These are phyloP conservation scores for Rhizophora apiculata DNA, from an alignment of 345 rosid genomes.

Conservation along the genomic window DNA sequence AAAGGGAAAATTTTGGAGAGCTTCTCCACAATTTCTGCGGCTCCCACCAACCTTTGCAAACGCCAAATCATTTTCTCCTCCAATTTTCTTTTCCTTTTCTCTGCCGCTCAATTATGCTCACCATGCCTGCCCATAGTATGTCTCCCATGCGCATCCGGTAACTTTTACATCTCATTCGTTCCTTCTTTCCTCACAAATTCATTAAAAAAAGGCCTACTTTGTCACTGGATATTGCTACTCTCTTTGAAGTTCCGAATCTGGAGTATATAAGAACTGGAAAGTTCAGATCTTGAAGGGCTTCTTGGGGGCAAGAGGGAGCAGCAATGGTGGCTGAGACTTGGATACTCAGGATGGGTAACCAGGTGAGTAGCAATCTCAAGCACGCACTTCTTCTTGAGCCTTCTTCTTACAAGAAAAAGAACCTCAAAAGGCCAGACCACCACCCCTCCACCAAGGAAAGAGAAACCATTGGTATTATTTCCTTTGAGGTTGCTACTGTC, in stretches of 20 bases:
- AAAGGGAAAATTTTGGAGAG: not conserved
- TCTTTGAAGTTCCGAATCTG: not conserved
- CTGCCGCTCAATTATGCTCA: not conserved
- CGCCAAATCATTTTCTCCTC: not conserved
- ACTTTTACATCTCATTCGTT: conserved; percentile 1
- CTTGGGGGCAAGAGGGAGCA: conserved; percentile 4
- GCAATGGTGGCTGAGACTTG: conserved; percentile 96
- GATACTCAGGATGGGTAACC: conserved; percentile 93
- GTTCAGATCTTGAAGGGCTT: conserved; percentile 9
- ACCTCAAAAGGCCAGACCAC: conserved; percentile 25
- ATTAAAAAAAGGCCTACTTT: not conserved
- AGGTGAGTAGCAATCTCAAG: conserved; percentile 86
- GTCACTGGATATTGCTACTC: not conserved
- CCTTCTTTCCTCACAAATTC: conserved; percentile 1
- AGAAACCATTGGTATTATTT: conserved; percentile 68
- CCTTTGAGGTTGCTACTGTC: conserved; percentile 86
- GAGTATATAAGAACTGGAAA: not conserved
- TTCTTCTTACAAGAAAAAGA: conserved; percentile 35
- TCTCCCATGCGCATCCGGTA: not conserved
- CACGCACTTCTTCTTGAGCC: conserved; percentile 70
- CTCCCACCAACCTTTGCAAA: not conserved
- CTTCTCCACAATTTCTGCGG: not conserved
- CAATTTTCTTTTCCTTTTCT: not conserved
- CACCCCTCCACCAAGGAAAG: conserved; percentile 36
- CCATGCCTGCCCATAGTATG: not conserved